Evolutionary conservation across 2,329 filamentous ascomycete genomes (phyloP).

Genomic region (Neobulgaria alba): DNA sequence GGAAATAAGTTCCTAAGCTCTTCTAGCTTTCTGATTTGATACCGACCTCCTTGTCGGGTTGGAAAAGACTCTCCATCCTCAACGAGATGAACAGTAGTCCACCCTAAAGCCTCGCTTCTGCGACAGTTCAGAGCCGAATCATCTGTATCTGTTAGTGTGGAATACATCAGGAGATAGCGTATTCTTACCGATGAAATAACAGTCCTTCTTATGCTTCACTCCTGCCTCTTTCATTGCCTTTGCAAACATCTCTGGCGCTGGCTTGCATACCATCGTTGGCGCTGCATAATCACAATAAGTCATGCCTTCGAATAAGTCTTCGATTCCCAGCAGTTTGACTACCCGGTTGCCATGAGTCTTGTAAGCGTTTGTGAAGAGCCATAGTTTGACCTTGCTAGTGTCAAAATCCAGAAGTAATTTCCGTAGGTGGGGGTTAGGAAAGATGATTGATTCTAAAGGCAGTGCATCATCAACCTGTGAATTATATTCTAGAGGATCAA

Average conservation of each 20-base stretch:
- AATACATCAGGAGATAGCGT: too few relatives aligned
- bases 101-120: slow-evolving; percentile 70
- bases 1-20: slow-evolving; percentile 73
- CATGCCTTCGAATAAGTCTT: slow-evolving; percentile 87
- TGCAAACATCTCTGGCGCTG: slow-evolving; percentile 69
- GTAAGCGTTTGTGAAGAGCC: slow-evolving; percentile 97
- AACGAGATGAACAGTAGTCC: slow-evolving; percentile 78
- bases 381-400: slow-evolving; percentile 71
- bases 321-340: slow-evolving; percentile 68
- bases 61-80: slow-evolving; percentile 64
- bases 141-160: slow-evolving; percentile 45
- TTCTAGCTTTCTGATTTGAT: slow-evolving; percentile 66
- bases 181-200: slow-evolving; percentile 82
- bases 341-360: slow-evolving; percentile 79
- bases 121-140: slow-evolving; percentile 80
- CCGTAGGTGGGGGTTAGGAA: slow-evolving; percentile 66
- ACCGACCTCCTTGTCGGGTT: slow-evolving; percentile 54
- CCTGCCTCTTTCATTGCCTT: slow-evolving; percentile 86
- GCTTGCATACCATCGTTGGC: slow-evolving; percentile 76
- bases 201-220: slow-evolving; percentile 57
- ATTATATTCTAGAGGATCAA: slow-evolving; percentile 93
- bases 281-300: slow-evolving; percentile 86
- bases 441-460: slow-evolving; percentile 76
- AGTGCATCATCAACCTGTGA: slow-evolving; percentile 88
- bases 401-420: slow-evolving; percentile 76